Conservation (phyloP, 805 yeast genomes). For the Teunomyces atbi region DNA sequence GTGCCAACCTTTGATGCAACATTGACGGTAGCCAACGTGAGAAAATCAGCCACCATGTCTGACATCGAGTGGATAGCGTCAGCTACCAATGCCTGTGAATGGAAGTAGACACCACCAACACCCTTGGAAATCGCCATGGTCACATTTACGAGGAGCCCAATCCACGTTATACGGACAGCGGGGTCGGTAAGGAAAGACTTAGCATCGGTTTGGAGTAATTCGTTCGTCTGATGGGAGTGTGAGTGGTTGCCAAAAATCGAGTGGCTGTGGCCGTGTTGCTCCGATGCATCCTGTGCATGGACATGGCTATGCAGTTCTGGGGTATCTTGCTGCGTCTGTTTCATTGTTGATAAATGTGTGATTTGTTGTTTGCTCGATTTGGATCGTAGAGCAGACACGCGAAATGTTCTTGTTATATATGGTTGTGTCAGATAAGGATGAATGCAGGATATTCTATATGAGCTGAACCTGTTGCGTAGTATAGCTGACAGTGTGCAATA, state of each 20-base stretch:
- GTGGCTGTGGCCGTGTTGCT: conserved; percentile 13
- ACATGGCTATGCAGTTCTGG: not conserved
- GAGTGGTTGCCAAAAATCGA: conserved; percentile 24
- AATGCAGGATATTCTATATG: not conserved
- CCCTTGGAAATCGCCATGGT: conserved; percentile 86
- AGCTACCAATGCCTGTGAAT: conserved; percentile 91
- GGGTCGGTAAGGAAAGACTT: conserved; percentile 53
- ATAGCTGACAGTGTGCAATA: not conserved
- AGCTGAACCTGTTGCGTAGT: not conserved
- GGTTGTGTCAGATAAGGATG: not conserved
- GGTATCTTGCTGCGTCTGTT: not conserved
- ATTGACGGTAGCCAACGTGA: conserved; percentile 86
- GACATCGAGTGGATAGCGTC: conserved; percentile 93
- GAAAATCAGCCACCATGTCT: conserved; percentile 84
- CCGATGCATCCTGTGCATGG: not conserved
- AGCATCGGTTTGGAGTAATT: conserved; percentile 30
- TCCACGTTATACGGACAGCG: conserved; percentile 89
- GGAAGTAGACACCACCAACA: conserved; percentile 85
- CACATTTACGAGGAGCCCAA: conserved; percentile 81
- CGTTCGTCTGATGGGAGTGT: conserved; percentile 46
- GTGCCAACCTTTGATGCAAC: conserved; percentile 56
- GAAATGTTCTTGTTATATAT: not conserved
- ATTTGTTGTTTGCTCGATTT: conserved; percentile 1
- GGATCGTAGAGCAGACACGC: not conserved
- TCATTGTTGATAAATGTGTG: not conserved